Conservation (phyloP, 176 grass and related monocot species). For the Triticum timopheevii region DNA sequence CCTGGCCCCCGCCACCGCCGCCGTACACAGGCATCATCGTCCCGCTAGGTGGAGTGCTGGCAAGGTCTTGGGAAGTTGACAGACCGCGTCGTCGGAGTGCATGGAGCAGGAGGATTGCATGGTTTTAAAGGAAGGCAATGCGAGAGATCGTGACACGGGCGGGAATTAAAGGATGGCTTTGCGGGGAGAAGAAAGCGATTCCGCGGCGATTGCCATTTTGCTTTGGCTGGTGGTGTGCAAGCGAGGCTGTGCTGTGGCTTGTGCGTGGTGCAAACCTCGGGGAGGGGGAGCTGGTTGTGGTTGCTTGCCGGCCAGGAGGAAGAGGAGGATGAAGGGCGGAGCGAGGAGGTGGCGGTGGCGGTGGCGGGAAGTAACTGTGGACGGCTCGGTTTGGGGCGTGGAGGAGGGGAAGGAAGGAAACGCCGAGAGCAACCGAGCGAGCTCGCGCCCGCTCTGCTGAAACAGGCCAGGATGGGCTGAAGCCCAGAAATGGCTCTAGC, state of each 20-base stretch:
- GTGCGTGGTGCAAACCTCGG: constrained; percentile 30
- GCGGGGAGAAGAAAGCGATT: constrained; percentile 69
- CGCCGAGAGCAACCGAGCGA: too few species aligned
- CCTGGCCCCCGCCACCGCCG: background rate
- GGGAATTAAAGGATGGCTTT: constrained; percentile 77
- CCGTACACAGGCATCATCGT: constrained; percentile 30
- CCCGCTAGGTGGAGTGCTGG: background rate
- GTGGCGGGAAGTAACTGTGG: constrained; percentile 19
- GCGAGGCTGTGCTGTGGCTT: constrained; percentile 35
- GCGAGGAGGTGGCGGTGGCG: constrained; percentile 15
- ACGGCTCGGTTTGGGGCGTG: background rate
- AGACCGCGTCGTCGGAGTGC: constrained; percentile 14
- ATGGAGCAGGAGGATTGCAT: background rate
- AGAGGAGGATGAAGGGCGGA: background rate
- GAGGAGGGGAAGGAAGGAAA: background rate
- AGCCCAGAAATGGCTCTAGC: too few species aligned
- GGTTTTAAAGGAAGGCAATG: constrained; percentile 29
- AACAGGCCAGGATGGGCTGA: too few species aligned
- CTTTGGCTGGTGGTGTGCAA: background rate
- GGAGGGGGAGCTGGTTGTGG: constrained; percentile 14
- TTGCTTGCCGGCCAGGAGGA: constrained; percentile 51
- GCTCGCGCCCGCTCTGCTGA: too few species aligned
- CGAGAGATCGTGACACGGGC: constrained; percentile 15
- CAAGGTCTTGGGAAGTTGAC: background rate
- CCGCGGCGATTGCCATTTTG: background rate